Evolutionary conservation across 2,329 filamentous ascomycete genomes (phyloP), one percentile per base, ranked within the genome.

Genomic region (Juglanconis sp.): DNA sequence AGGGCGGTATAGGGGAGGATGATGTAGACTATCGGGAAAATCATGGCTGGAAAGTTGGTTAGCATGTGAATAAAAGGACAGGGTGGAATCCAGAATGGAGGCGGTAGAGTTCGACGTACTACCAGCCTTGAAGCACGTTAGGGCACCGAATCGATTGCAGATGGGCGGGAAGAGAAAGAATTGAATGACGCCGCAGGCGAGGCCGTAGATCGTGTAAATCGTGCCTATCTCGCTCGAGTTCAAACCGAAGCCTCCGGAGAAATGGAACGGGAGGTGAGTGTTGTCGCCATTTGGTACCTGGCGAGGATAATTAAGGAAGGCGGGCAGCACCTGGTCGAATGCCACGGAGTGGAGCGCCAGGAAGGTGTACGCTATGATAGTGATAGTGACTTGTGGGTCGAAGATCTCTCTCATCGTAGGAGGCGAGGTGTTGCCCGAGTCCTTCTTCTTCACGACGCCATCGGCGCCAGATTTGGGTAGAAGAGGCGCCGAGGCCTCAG

Each of bases 311-410:
- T 96, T 90, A 68, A 97, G 83, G 72, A 96, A 96, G 1, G 97
- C 91, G 3, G 92, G 90, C 1, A 98, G 83, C 2, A 94, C 81
- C 70, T 96, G 92, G 73, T 98, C 94, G 70, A 87, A 97, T 1
- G 91, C 87, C 44, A 96, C 86, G 0, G 86, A 87, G 73, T 96
- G 92, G 53, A 96, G 81, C 0, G 92, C 90, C 17, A 98, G 80
- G 53, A 95, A 80, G 1, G 89, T 89, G 73, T 98, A 97, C 0
- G 88, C 82, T 2, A 91, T 64, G 1, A 98, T 79, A 65, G 93
- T 90, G 58, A 95, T 80, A 36, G 83, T 80, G 0, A 91, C 90
- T 72, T 96, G 91, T 1, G 79, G 79, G 0, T 86, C 88, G 66
- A 96, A 87, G 6, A 95, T 87, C 63, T 92, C 85, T 10, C 71